Base-by-base conservation (phyloP, 2,329 filamentous ascomycete genomes). In the Erysiphe pulchra region DNA sequence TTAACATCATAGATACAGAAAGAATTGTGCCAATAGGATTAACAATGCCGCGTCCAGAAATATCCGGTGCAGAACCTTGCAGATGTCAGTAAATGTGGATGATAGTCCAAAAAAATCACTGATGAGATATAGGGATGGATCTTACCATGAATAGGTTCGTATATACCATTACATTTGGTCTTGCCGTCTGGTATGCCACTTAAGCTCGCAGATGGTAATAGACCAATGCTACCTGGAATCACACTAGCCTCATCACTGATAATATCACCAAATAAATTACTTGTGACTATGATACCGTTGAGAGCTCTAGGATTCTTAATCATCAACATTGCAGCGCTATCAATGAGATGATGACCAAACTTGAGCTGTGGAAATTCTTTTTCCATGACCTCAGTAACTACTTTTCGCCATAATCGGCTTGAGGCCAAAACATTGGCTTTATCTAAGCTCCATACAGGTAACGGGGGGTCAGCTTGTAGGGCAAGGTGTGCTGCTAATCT, bases 401-500 rank as follows among this genome's bases (percentile, higher is more conserved):
- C 80, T 66, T 81, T 86, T 50, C 87, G 71, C 87, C 87, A 95
- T 55, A 95, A 66, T 38, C 87, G 68, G 59, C 77, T 83, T 13
- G 86, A 93, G 1, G 87, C 87, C 51, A 95, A 71, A 44, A 95
- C 87, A 59, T 95, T 95, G 47, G 87, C 90, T 75, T 95, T 95
- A 64, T 95, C 90, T 57, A 94, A 65, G 58, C 75, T 83, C 77
- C 75, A 83, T 42, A 94, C 83, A 46, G 78, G 79, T 34, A 77
- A 68, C 1, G 81, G 81, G 1, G 82, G 81, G 60, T 79, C 69
- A 53, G 78, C 73, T 44, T 78, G 77, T 45, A 86, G 68, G 2
- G 87, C 87, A 24, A 95, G 68, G 63, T 79, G 75, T 6, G 75
- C 87, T 2, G 79, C 86, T 38, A 94, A 70, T 36, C 86, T 71